Evolutionary conservation across 2,329 filamentous ascomycete genomes (phyloP).

Genomic region (Knufia petricola): DNA sequence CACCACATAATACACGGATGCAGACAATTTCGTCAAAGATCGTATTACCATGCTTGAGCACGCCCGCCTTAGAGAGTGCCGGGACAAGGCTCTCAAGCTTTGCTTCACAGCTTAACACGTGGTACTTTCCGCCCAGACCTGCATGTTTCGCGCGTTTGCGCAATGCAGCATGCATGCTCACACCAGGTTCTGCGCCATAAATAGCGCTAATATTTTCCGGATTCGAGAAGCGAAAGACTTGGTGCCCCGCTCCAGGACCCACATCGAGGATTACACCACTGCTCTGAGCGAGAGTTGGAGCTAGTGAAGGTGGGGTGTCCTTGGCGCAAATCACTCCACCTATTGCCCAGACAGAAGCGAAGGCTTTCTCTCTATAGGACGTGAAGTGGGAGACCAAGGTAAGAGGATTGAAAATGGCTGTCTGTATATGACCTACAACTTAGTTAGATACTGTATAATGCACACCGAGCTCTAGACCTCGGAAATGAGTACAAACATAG

Average conservation of each 20-base stretch:
- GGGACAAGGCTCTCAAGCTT: too few relatives aligned
- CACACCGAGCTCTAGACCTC: neutral
- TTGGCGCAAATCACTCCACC: slow-evolving; percentile 10
- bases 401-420: slow-evolving; percentile 9
- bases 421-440: slow-evolving; percentile 5
- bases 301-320: slow-evolving; percentile 6
- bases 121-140: too few relatives aligned
- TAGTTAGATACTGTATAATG: neutral
- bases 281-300: slow-evolving; percentile 8
- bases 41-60: too few relatives aligned
- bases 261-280: slow-evolving; percentile 11
- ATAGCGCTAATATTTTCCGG: neutral
- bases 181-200: too few relatives aligned
- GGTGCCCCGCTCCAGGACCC: slow-evolving; percentile 9
- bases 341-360: slow-evolving; percentile 11
- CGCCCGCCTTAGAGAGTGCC: too few relatives aligned
- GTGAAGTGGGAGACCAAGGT: slow-evolving; percentile 1
- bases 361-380: slow-evolving; percentile 13
- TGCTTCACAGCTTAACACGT: too few relatives aligned
- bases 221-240: slow-evolving; percentile 7
- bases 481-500: slow-evolving; percentile 3
- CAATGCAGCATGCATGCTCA: too few relatives aligned
- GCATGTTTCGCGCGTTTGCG: too few relatives aligned
- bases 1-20: too few relatives aligned
- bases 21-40: too few relatives aligned